These are phyloP conservation scores for Candida sphagnicola DNA, from an alignment of 805 yeast species.

Conservation along the genomic window DNA sequence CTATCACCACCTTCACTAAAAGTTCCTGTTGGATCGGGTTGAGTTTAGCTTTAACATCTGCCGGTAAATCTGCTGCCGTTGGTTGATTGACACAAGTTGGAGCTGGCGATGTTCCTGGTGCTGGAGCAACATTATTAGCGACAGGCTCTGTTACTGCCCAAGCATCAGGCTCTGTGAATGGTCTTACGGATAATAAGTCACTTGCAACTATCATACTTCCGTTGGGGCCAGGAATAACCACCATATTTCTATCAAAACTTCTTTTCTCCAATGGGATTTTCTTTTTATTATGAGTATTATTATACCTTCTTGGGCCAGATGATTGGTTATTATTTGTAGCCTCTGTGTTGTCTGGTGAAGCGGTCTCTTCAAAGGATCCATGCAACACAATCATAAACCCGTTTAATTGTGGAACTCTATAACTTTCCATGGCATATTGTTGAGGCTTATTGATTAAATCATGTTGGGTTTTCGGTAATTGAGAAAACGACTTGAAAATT, in stretches of 20 bases:
- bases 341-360: conserved; percentile 44
- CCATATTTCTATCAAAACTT: conserved; percentile 81
- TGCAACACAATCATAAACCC: conserved; percentile 80
- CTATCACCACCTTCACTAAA: conserved; percentile 58
- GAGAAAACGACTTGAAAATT: conserved; percentile 57
- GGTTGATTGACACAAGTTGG: conserved; percentile 14
- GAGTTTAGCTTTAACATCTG: conserved; percentile 50
- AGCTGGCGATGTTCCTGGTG: conserved; percentile 13
- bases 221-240: conserved; percentile 67
- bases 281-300: conserved; percentile 22
- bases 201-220: conserved; percentile 81
- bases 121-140: conserved; percentile 4
- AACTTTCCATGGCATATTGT: conserved; percentile 72
- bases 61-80: conserved; percentile 45
- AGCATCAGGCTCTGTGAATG: conserved; percentile 50
- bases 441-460: conserved; percentile 58
- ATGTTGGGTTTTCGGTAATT: conserved; percentile 79
- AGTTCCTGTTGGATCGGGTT: conserved; percentile 58
- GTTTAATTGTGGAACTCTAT: conserved; percentile 64
- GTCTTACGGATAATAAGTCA: conserved; percentile 70
- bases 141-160: conserved; percentile 39
- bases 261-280: conserved; percentile 48
- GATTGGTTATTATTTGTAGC: conserved; percentile 9
- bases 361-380: conserved; percentile 76
- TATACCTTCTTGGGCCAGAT: conserved; percentile 12